These are phyloP conservation scores for Dissoconium aciculare DNA, from an alignment of 2,329 filamentous ascomycete genomes.

Conservation along the genomic window DNA sequence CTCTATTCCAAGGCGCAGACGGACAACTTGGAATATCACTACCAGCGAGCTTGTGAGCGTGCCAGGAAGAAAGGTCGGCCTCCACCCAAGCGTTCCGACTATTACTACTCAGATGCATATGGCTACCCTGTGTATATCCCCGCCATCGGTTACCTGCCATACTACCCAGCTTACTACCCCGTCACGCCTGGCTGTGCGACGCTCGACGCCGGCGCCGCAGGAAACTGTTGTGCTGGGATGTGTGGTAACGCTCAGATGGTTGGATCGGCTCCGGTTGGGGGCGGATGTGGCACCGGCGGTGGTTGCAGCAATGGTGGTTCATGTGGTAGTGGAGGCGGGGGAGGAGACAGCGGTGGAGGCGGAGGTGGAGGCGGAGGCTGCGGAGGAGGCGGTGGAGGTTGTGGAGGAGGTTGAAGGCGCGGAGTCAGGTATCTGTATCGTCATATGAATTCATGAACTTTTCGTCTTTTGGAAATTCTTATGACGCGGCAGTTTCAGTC, in stretches of 20 bases:
- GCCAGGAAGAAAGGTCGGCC: conserved; percentile 26
- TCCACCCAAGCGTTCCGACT: conserved; percentile 24
- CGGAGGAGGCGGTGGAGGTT: conserved; percentile 6
- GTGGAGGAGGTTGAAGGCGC: conserved; percentile 4
- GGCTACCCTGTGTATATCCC: conserved; percentile 21
- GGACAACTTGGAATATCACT: conserved; percentile 39
- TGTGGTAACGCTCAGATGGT: conserved; percentile 23
- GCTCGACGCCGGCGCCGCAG: conserved; percentile 25
- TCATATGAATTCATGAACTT: too few species aligned
- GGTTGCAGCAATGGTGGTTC: conserved; percentile 27
- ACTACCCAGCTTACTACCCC: conserved; percentile 26
- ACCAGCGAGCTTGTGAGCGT: conserved; percentile 31
- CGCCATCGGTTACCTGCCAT: conserved; percentile 26
- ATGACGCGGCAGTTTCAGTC: too few species aligned
- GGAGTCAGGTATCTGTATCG: too few species aligned
- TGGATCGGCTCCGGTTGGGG: conserved; percentile 31
- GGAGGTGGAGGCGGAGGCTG: conserved; percentile 10
- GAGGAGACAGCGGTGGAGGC: conserved; percentile 8
- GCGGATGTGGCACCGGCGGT: conserved; percentile 28
- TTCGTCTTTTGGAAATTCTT: too few species aligned
- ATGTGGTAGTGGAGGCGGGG: conserved; percentile 29
- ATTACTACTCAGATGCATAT: conserved; percentile 29
- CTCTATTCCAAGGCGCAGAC: conserved; percentile 15
- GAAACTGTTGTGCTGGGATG: conserved; percentile 36
- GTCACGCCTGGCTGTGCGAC: conserved; percentile 33